Evolutionary conservation across 2,329 filamentous ascomycete species (phyloP).

Genomic region (Moelleriella libera): DNA sequence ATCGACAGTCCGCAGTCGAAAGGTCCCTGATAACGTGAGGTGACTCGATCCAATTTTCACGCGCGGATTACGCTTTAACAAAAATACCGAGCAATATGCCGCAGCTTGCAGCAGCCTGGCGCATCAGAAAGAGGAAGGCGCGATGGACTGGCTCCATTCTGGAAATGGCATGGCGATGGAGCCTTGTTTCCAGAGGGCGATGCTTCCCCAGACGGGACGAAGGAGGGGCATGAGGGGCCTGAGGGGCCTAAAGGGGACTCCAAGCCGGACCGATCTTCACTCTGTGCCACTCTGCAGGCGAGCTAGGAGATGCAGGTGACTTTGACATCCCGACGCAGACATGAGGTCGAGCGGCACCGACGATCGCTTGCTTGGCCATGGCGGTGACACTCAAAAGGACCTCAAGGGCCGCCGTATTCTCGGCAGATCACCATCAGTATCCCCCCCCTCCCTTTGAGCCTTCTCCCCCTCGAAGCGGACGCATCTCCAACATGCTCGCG

Average conservation of each 20-base stretch:
- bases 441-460: background rate
- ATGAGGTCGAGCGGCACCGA: background rate
- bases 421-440: background rate
- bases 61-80: too few species aligned
- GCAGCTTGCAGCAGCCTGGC: too few species aligned
- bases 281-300: background rate
- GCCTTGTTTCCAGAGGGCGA: too few species aligned
- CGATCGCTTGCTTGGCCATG: background rate
- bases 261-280: background rate
- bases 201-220: too few species aligned
- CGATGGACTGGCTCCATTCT: background rate
- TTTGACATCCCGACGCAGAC: background rate
- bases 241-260: too few species aligned
- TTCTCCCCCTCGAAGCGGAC: background rate
- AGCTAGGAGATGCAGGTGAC: background rate
- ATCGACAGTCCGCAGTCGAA: too few species aligned
- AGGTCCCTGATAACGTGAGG: too few species aligned
- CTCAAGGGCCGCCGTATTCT: background rate
- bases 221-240: too few species aligned
- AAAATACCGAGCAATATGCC: too few species aligned
- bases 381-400: background rate
- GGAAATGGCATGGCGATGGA: too few species aligned
- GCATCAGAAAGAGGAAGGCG: background rate
- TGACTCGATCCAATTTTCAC: too few species aligned
- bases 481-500: conserved; percentile 1